Percentiles rank a stretch among this genome's conserved stretches.
phyloP scores from a whole-genome alignment of 2,329 filamentous ascomycete species.

The Fusarium sp. region DNA sequence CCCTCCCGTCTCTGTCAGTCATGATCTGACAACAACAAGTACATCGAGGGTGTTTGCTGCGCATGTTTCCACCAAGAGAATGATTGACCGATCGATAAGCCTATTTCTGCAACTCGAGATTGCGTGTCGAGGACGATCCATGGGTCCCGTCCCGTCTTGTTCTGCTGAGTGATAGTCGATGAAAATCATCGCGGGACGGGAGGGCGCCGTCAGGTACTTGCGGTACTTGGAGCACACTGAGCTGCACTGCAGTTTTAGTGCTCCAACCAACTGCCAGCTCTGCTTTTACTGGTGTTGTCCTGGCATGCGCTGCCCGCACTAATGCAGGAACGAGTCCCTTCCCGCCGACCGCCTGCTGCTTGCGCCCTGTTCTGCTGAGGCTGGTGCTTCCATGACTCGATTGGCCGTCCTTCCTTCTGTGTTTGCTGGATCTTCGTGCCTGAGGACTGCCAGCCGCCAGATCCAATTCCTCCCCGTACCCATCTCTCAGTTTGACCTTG shows the following conservation, averaged over 20 bases:
- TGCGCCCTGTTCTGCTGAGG: background rate
- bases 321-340: conserved; percentile 49
- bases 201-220: background rate
- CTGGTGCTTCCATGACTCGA: conserved; percentile 7
- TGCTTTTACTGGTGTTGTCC: conserved; percentile 29
- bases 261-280: conserved; percentile 23
- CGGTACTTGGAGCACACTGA: background rate
- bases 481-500: background rate
- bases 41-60: background rate
- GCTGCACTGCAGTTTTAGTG: background rate
- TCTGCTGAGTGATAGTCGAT: background rate
- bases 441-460: background rate
- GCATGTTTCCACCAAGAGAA: background rate
- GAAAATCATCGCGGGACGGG: background rate
- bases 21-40: background rate
- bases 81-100: conserved; percentile 4
- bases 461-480: background rate
- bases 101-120: conserved; percentile 8
- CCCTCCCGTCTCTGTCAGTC: background rate
- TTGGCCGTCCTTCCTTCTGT: conserved; percentile 1
- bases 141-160: background rate
- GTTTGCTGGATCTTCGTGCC: background rate
- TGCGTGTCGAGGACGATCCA: conserved; percentile 12
- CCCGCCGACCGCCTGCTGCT: conserved; percentile 29
- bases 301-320: conserved; percentile 38